These are phyloP conservation scores for Pleurotus giganteus DNA, from an alignment of 768 basidiomycete species.

Conservation along the genomic window DNA sequence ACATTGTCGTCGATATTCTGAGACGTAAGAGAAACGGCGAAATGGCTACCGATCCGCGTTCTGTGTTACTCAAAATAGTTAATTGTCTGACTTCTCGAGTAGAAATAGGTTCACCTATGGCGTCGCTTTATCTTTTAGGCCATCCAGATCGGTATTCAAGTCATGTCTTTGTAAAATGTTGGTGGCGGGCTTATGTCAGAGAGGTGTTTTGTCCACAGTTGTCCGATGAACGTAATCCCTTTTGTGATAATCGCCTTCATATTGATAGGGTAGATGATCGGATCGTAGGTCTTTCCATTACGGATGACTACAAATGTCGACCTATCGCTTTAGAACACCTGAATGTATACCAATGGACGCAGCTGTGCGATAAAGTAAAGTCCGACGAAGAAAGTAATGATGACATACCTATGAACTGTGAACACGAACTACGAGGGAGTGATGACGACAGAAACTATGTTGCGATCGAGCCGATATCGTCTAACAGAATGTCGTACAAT, in stretches of 20 bases:
- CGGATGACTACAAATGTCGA: constrained; percentile 25
- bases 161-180: constrained; percentile 25
- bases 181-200: constrained; percentile 23
- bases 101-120: constrained; percentile 33
- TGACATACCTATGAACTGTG: too few species aligned
- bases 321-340: constrained; percentile 18
- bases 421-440: too few species aligned
- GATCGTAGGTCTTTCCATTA: constrained; percentile 16
- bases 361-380: not conserved
- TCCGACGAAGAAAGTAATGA: too few species aligned
- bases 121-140: constrained; percentile 26
- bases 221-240: not conserved
- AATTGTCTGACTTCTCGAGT: constrained; percentile 24
- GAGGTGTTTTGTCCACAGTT: not conserved
- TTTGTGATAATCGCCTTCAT: constrained; percentile 16
- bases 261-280: constrained; percentile 16
- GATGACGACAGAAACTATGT: too few species aligned
- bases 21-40: not conserved
- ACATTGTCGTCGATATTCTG: not conserved
- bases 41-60: not conserved
- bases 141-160: constrained; percentile 32
- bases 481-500: too few species aligned
- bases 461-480: too few species aligned
- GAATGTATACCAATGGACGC: constrained; percentile 25
- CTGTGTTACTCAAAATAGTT: constrained; percentile 20